phyloP scores from a whole-genome alignment of 495 filamentous ascomycete genomes.

The Baudoinia panamericana region DNA sequence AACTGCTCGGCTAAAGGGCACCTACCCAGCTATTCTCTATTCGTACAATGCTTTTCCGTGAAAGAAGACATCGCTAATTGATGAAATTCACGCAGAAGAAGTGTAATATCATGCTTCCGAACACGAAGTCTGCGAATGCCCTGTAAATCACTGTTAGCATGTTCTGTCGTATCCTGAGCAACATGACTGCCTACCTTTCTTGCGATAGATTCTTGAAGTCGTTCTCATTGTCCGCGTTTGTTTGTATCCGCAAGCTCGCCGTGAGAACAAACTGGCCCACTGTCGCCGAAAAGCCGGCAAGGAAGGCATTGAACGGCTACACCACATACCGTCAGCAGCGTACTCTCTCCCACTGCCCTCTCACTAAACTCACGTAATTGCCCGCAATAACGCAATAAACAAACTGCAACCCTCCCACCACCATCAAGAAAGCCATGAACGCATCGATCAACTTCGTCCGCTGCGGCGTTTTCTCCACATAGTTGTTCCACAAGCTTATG shows the following conservation, averaged over 20 bases:
- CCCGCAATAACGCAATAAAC: constrained; percentile 82
- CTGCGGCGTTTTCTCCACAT: constrained; percentile 67
- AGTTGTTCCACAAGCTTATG: constrained; percentile 54
- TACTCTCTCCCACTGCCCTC: too few relatives aligned
- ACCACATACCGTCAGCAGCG: too few relatives aligned
- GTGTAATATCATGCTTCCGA: constrained; percentile 88
- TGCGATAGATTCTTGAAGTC: constrained; percentile 57
- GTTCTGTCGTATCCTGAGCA: not conserved
- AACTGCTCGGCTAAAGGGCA: too few relatives aligned
- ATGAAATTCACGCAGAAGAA: constrained; percentile 99
- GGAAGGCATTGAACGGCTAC: constrained; percentile 96
- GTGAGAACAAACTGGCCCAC: constrained; percentile 97
- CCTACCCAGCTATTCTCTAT: too few relatives aligned
- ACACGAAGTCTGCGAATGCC: constrained; percentile 93
- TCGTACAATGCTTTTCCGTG: not conserved
- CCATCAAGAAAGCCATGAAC: constrained; percentile 82
- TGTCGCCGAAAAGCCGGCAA: constrained; percentile 85
- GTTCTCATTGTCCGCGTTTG: constrained; percentile 57
- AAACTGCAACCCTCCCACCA: constrained; percentile 81
- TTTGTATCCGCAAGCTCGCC: constrained; percentile 82
- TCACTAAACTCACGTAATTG: constrained; percentile 63
- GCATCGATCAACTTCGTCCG: constrained; percentile 82
- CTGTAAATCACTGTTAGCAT: constrained; percentile 32
- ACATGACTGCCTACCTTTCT: constrained; percentile 43
- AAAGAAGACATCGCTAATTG: constrained; percentile 44